phyloP scores from a whole-genome alignment of 805 yeast species.

The Saturnispora serradocipensis region DNA sequence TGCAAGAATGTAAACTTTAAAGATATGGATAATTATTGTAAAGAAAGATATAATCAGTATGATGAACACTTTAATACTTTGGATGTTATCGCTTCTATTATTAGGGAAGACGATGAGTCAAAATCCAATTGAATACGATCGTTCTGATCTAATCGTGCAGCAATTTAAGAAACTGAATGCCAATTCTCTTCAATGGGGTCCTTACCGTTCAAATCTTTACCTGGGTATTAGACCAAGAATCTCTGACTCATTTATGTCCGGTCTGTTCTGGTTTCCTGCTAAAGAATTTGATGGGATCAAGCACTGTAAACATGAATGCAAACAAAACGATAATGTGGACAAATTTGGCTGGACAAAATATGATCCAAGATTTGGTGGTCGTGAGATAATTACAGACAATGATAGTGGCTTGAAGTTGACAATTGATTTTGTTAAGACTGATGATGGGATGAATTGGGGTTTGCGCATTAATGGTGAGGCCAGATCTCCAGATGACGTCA shows the following conservation, averaged over 20 bases:
- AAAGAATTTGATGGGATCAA: conserved; percentile 46
- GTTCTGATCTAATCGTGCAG: conserved; percentile 2
- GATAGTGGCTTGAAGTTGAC: conserved; percentile 54
- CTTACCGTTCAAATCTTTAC: conserved; percentile 80
- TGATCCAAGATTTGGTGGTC: conserved; percentile 85
- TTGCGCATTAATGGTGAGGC: conserved; percentile 62
- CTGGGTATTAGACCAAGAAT: conserved; percentile 77
- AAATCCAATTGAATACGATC: conserved; percentile 8
- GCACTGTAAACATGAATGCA: conserved; percentile 63
- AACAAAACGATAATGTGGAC: conserved; percentile 58
- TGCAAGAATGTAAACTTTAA: background rate
- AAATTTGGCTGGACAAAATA: conserved; percentile 81
- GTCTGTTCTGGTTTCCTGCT: conserved; percentile 81
- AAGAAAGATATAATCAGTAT: background rate
- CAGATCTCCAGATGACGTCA: conserved; percentile 37
- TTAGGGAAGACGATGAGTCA: conserved; percentile 5
- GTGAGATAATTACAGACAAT: conserved; percentile 60
- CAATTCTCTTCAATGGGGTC: conserved; percentile 76
- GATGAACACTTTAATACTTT: background rate
- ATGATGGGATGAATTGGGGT: conserved; percentile 69
- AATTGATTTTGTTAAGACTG: conserved; percentile 69
- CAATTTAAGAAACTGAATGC: conserved; percentile 32
- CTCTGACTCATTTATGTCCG: conserved; percentile 67
- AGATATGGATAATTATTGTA: background rate
- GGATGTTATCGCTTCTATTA: conserved; percentile 4